Conservation (phyloP, 345 rosid species). For the Xanthoceras sorbifolium region DNA sequence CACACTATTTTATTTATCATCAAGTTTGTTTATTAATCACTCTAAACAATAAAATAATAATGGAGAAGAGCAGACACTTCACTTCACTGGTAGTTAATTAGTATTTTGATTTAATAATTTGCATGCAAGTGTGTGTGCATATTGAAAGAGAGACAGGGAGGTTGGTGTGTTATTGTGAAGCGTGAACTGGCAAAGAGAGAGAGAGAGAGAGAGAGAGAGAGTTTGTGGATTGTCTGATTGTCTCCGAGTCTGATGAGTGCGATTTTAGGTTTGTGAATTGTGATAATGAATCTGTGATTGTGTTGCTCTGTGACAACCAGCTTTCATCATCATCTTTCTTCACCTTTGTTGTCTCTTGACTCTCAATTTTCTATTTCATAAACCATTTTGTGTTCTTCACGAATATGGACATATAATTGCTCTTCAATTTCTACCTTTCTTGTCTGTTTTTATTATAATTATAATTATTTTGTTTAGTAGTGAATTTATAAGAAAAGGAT, state of each 20-base stretch:
- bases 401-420: too few relatives aligned
- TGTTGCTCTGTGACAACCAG: background rate
- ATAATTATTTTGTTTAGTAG: background rate
- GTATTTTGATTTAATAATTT: background rate
- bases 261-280: background rate
- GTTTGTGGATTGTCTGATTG: background rate
- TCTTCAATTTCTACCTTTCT: too few relatives aligned
- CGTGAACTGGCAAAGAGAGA: background rate
- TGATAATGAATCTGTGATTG: too few relatives aligned
- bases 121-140: background rate
- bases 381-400: background rate
- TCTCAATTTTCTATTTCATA: background rate
- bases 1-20: background rate
- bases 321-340: slow-evolving; percentile 27
- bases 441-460: background rate
- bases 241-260: background rate
- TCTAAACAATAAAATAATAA: background rate
- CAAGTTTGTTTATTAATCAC: background rate
- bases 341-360: background rate
- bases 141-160: background rate
- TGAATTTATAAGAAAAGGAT: too few relatives aligned
- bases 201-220: background rate
- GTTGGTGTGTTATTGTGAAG: background rate
- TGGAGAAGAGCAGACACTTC: background rate
- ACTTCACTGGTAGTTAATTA: background rate